Percentiles rank a stretch among this genome's conserved stretches.
Evolutionary conservation across 805 yeast species (phyloP).

Genomic region (Geotrichum ghanense): DNA sequence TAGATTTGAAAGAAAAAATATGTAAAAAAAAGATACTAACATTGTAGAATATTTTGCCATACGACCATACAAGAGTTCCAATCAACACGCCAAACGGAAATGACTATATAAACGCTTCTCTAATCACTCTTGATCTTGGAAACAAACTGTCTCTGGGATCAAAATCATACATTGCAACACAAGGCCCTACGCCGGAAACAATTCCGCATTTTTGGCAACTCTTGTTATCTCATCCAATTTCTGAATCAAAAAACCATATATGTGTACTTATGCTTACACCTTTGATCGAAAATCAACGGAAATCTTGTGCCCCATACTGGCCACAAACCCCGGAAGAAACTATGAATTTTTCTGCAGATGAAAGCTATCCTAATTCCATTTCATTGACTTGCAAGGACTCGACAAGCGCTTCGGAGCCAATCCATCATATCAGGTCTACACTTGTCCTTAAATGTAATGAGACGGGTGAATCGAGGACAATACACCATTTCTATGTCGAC

Average conservation of each 20-base stretch:
- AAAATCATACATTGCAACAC: constrained; percentile 55
- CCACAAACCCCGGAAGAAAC: constrained; percentile 24
- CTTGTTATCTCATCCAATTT: constrained; percentile 23
- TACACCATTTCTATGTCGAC: constrained; percentile 57
- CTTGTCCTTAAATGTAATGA: constrained; percentile 1
- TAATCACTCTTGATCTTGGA: constrained; percentile 35
- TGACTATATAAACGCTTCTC: constrained; percentile 84
- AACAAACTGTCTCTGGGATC: constrained; percentile 26
- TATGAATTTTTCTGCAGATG: constrained; percentile 6
- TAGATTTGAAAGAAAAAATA: background rate
- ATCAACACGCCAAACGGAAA: constrained; percentile 9
- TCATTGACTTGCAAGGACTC: background rate
- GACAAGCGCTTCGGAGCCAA: background rate
- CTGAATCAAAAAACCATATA: background rate
- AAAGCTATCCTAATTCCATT: constrained; percentile 1
- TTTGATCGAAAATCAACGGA: background rate
- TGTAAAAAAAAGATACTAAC: background rate
- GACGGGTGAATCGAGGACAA: constrained; percentile 15
- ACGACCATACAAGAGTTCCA: background rate
- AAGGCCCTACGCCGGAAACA: constrained; percentile 74
- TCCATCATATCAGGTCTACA: background rate
- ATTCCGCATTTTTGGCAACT: constrained; percentile 79
- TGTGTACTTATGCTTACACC: constrained; percentile 62
- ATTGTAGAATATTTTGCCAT: background rate
- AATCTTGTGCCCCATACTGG: constrained; percentile 44